A percentile compares a stretch with the other conserved stretches of the same genome.
Conservation (phyloP, 2,329 filamentous ascomycete species). For the Phialocephala subalpina region DNA sequence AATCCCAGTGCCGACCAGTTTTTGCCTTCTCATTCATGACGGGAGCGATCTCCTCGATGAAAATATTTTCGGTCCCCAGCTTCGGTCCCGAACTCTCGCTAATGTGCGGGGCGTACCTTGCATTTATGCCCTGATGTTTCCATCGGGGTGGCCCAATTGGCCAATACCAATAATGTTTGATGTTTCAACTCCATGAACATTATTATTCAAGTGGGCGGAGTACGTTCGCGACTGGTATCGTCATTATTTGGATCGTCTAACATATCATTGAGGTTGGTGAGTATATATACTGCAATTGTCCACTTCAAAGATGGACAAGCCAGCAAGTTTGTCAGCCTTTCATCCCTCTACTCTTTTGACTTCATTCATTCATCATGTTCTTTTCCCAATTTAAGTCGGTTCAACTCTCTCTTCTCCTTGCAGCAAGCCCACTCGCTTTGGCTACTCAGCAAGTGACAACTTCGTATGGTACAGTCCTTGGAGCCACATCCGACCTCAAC, state of each 20-base stretch:
- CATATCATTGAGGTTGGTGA: neutral
- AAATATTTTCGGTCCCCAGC: too few relatives aligned
- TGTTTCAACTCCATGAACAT: neutral
- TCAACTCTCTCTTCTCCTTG: neutral
- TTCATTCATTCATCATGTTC: neutral
- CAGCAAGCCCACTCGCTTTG: neutral
- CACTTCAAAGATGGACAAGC: neutral
- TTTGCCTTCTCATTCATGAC: too few relatives aligned
- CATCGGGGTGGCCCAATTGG: neutral
- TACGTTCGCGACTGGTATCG: neutral
- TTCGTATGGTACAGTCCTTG: slow-evolving; percentile 11
- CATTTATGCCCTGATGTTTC: too few relatives aligned
- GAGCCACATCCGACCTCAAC: slow-evolving; percentile 36
- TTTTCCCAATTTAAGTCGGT: neutral
- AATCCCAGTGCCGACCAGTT: too few relatives aligned
- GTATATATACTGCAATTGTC: neutral
- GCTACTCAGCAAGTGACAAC: slow-evolving; percentile 4
- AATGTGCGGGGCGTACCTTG: too few relatives aligned
- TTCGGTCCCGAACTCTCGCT: too few relatives aligned
- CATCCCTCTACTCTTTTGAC: neutral
- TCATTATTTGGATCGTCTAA: neutral
- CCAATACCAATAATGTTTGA: neutral
- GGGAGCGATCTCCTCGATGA: too few relatives aligned
- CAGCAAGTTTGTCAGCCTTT: neutral
- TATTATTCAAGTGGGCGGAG: neutral